A percentile compares a stretch with the other conserved stretches of the same genome.
These are phyloP conservation scores for Cystobasidium sp. DNA, from an alignment of 1,284 basidiomycete species.

Conservation along the genomic window DNA sequence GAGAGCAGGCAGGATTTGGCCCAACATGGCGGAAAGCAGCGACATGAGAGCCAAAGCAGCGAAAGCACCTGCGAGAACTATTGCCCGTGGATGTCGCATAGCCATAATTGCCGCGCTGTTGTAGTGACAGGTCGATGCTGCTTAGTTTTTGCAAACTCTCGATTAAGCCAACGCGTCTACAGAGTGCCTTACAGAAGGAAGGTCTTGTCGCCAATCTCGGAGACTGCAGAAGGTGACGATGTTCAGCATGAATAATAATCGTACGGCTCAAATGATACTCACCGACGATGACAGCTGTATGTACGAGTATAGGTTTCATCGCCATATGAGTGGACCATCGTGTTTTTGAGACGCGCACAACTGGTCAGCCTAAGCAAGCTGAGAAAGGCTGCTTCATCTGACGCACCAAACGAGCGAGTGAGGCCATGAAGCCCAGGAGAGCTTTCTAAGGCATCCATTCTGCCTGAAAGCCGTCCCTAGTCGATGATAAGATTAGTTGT, in stretches of 20 bases:
- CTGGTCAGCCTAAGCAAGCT: slow-evolving; percentile 10
- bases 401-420: slow-evolving; percentile 34
- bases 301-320: background rate
- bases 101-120: slow-evolving; percentile 82
- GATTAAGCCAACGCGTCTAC: background rate
- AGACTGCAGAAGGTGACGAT: slow-evolving; percentile 48
- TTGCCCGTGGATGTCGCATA: slow-evolving; percentile 83
- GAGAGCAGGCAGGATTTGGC: slow-evolving; percentile 79
- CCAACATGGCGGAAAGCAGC: slow-evolving; percentile 82
- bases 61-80: slow-evolving; percentile 90
- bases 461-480: background rate
- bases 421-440: slow-evolving; percentile 31
- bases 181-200: slow-evolving; percentile 71
- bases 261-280: background rate
- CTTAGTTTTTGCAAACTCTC: background rate
- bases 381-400: background rate
- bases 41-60: slow-evolving; percentile 90
- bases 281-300: slow-evolving; percentile 42
- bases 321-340: background rate
- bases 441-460: slow-evolving; percentile 32
- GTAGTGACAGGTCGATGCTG: background rate
- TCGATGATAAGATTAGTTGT: background rate
- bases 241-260: background rate
- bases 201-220: slow-evolving; percentile 84
- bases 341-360: slow-evolving; percentile 7